Evolutionary conservation across 2,329 filamentous ascomycete species (phyloP).

Genomic region (Podosphaera xanthii): DNA sequence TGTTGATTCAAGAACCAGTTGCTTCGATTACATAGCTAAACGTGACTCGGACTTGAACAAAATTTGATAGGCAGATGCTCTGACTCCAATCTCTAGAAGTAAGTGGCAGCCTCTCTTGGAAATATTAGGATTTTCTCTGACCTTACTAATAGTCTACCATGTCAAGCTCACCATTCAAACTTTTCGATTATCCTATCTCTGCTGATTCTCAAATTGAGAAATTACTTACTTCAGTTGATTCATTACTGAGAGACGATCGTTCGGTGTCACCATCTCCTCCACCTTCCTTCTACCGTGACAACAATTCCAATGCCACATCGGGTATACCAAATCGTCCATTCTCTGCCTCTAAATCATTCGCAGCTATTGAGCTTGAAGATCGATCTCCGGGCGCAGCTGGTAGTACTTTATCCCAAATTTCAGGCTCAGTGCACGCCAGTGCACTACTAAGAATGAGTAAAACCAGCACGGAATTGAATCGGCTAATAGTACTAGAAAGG

Average conservation of each 20-base stretch:
- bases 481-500: conserved; percentile 18
- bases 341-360: not conserved
- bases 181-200: not conserved
- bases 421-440: not conserved
- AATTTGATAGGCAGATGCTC: not conserved
- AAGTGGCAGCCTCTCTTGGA: not conserved
- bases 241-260: not conserved
- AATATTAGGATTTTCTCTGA: not conserved
- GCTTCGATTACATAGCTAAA: too few relatives aligned
- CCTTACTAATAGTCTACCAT: not conserved
- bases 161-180: not conserved
- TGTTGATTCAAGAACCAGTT: too few relatives aligned
- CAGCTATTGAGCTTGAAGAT: not conserved
- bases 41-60: too few relatives aligned
- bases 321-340: not conserved
- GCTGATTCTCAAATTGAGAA: not conserved
- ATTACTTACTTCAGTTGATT: not conserved
- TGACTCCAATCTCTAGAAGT: not conserved
- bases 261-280: not conserved
- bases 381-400: not conserved
- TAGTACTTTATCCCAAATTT: not conserved
- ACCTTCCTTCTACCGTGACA: not conserved
- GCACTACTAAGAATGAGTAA: not conserved
- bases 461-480: not conserved
- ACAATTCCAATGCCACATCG: not conserved